A percentile compares a stretch with the other conserved stretches of the same genome.
These are phyloP conservation scores for Leccinellum rugosiceps DNA, from an alignment of 768 basidiomycete genomes.

Conservation along the genomic window DNA sequence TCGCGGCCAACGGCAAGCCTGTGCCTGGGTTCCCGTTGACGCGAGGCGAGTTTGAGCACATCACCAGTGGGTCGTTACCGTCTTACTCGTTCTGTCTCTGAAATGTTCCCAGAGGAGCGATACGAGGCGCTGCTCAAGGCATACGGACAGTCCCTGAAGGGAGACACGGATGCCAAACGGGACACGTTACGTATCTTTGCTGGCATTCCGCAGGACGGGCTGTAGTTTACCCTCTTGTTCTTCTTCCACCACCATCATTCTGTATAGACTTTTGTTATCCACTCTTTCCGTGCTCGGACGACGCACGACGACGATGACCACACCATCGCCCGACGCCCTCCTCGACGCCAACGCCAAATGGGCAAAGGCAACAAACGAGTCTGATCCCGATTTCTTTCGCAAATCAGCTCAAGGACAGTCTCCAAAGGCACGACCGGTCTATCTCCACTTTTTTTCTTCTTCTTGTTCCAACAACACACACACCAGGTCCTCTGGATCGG, in stretches of 20 bases:
- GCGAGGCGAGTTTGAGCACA: slow-evolving; percentile 44
- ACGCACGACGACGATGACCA: slow-evolving; percentile 3
- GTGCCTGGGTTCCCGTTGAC: slow-evolving; percentile 35
- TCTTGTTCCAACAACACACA: not conserved
- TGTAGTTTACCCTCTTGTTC: not conserved
- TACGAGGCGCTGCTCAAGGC: slow-evolving; percentile 37
- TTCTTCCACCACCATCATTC: not conserved
- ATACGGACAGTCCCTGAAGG: slow-evolving; percentile 34
- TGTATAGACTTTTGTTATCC: not conserved
- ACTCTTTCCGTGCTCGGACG: not conserved
- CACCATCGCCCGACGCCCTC: slow-evolving; percentile 20
- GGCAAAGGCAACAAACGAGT: slow-evolving; percentile 54
- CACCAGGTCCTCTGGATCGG: slow-evolving; percentile 75
- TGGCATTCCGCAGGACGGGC: slow-evolving; percentile 31
- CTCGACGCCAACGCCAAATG: slow-evolving; percentile 61
- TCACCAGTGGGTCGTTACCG: slow-evolving; percentile 34
- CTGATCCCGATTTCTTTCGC: slow-evolving; percentile 64
- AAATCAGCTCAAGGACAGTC: slow-evolving; percentile 59
- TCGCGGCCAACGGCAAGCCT: slow-evolving; percentile 34
- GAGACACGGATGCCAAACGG: slow-evolving; percentile 39
- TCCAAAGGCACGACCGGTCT: slow-evolving; percentile 51
- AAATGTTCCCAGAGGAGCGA: slow-evolving; percentile 34
- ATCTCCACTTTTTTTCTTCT: no score
- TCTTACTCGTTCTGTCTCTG: not conserved
- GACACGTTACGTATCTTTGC: slow-evolving; percentile 37